Base-by-base conservation (phyloP, 1,284 basidiomycete genomes). In the Cystobasidium sp. region DNA sequence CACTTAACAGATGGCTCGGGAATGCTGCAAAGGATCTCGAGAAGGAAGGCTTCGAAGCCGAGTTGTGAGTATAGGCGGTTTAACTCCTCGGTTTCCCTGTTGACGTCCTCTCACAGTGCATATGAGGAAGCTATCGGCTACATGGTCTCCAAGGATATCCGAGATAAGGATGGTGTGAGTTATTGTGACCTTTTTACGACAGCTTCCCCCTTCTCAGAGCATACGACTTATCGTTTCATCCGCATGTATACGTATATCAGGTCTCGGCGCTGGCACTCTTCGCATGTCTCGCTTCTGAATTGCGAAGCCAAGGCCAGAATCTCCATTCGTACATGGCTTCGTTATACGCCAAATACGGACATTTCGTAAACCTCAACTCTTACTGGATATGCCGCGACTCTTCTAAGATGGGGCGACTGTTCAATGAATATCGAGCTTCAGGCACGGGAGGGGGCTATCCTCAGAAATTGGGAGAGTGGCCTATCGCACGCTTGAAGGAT, bases 51-150 rank as follows among this genome's bases (percentile, higher is more conserved):
- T 91, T 86, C 79, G 86, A 89, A 37, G 90, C 92, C 9, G 87
- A 87, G 0, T 93, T 93, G 70, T 73, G 39, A 56, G 70, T 53
- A 9, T 22, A 6, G n/a, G 3, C 46, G n/a, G 3, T 16, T 46
- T 37, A 1, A 20, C 2, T 24, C 7, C 20, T 31, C 4, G 31
- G 20, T 66, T 47, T 52, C 31, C 24, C 31, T 31, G 31, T 43
- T 22, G 18, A 31, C 64, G 16, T 37, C 9, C 14, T n/a, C 47
- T 41, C 8, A 7, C 31, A 73, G 70, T 80, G 91, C 89, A 8
- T 94, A 94, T 78, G 92, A 94, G 81, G 92, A 94, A 81, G 92
- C 92, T 0, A 92, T 94, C 20, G 80, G 92, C 1, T 94, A 87
- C 79, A 92, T 93, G 91, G 88, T 92, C 80, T 90, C 90, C 14